Base-by-base conservation (phyloP, 129 eudicot species). In the Helianthus annuus region DNA sequence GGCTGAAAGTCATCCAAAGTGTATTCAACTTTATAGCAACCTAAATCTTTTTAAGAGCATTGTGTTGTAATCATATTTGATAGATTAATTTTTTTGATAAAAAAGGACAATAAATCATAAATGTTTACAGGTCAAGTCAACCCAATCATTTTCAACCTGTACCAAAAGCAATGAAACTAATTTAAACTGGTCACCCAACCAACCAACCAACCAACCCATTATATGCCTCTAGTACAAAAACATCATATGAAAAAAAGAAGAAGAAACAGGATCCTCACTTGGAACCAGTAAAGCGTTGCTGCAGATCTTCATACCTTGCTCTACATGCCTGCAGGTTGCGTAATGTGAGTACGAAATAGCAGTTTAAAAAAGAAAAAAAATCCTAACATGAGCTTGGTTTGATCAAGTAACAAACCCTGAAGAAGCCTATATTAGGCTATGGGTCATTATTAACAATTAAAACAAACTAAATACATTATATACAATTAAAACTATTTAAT, bases 221-320 rank as follows among this genome's bases (percentile, higher is more conserved):
- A 32, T 32, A 32, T 27, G 16, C 14, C 29, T 39, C 67, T 61
- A 38, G 38, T 16, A 48, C 11, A 48, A 46, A 49, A 48, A 73
- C n/a, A 34, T 10, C 1, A 10, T 15, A 60, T 36, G 52, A 61
- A 69, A 10, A n/a, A 32, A 3, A 1, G 4, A 61, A 19, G 10
- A 22, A 72, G 61, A 29, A 75, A 60, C 24, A 63, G 17, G 69
- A 34, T 71, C 84, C 95, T 85, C 66, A 93, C 98, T 66, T 82
- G 83, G 87, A 81, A 65, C 98, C 95, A 12, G 86, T 82, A 82
- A 85, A 89, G 69, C 89, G 92, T 38, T 79, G 82, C 77, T 75
- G 90, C 79, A 93, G 66, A 40, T 80, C 95, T 66, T 85, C 90
- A 32, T 87, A 89, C 85, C 83, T 89, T 15, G 86, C 84, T 85